Percentiles rank a stretch among this genome's conserved stretches.
Conservation (phyloP, 495 filamentous ascomycete species). For the Penicillium lagena region DNA sequence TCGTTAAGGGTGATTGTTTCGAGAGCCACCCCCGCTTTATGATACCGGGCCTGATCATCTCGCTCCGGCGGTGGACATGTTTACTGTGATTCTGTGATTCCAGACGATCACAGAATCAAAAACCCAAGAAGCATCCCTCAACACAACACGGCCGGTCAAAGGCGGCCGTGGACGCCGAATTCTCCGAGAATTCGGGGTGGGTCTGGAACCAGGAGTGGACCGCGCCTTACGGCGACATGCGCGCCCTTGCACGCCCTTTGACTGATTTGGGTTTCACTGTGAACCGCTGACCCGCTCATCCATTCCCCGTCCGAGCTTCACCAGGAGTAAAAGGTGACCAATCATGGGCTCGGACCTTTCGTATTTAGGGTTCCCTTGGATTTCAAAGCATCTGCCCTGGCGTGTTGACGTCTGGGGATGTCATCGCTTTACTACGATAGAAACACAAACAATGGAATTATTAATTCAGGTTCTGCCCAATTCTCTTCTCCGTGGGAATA, state of each 20-base stretch:
- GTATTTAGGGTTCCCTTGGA: not conserved
- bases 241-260: constrained; percentile 9
- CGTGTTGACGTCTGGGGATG: not conserved
- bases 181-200: not conserved
- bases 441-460: not conserved
- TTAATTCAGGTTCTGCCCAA: too few species aligned
- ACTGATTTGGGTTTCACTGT: too few species aligned
- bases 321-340: not conserved
- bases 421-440: not conserved
- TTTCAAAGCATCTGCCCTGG: not conserved
- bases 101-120: too few species aligned
- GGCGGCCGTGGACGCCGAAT: too few species aligned
- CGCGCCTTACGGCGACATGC: constrained; percentile 19
- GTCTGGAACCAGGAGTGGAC: constrained; percentile 11
- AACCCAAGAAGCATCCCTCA: too few species aligned
- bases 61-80: too few species aligned
- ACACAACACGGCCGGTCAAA: too few species aligned
- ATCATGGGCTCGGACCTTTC: not conserved
- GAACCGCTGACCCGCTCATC: not conserved
- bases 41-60: too few species aligned
- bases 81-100: too few species aligned
- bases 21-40: too few species aligned
- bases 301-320: not conserved
- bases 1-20: not conserved
- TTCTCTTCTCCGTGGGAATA: constrained; percentile 15